phyloP scores from a whole-genome alignment of 148 eudicot species.

The Polygonum aviculare region DNA sequence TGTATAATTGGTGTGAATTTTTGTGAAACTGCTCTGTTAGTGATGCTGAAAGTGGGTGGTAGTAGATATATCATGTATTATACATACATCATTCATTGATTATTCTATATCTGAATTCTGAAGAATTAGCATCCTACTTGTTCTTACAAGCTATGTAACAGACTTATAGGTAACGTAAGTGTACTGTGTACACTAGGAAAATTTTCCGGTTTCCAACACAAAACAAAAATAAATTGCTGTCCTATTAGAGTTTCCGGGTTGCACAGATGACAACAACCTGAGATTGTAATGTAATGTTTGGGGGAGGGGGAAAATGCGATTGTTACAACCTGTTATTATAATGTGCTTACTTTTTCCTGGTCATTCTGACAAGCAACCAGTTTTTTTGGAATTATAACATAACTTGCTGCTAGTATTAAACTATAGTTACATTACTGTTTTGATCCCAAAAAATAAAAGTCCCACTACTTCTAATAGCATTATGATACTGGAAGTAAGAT shows the following conservation, averaged over 20 bases:
- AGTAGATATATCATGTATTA: neutral
- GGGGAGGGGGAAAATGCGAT: too few species aligned
- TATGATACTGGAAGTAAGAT: neutral
- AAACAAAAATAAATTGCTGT: too few species aligned
- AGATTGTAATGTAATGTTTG: neutral
- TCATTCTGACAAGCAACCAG: neutral
- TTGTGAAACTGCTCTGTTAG: neutral
- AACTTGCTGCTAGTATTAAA: neutral
- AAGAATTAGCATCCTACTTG: neutral
- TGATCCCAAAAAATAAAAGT: neutral
- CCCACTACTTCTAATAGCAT: neutral
- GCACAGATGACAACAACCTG: neutral
- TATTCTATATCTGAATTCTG: neutral
- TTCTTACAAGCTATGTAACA: neutral
- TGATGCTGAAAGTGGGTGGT: slow-evolving; percentile 1
- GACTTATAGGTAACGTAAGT: too few species aligned
- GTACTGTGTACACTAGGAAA: too few species aligned
- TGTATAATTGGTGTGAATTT: slow-evolving; percentile 1
- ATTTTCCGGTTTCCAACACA: too few species aligned
- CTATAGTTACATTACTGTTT: neutral
- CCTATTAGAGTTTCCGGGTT: too few species aligned
- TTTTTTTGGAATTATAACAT: neutral
- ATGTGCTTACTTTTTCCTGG: neutral
- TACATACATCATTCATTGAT: neutral
- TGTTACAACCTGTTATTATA: neutral